Evolutionary conservation across 1,284 basidiomycete genomes (phyloP).

Genomic region (Polyporus tsugae): DNA sequence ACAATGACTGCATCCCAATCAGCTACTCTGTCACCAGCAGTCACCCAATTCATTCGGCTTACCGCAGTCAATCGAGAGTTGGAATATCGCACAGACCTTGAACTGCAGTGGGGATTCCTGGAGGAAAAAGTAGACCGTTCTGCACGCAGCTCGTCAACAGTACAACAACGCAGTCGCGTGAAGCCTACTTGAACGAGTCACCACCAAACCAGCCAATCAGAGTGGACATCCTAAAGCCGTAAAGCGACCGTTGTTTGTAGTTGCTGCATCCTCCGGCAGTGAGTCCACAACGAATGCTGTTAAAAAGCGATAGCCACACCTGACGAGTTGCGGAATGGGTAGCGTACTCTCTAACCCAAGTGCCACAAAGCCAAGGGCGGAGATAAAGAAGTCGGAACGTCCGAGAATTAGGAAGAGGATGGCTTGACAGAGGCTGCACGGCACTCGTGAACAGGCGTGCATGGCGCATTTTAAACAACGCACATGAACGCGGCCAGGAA

Average conservation of each 20-base stretch:
- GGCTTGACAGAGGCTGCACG: constrained; percentile 67
- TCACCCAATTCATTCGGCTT: constrained; percentile 38
- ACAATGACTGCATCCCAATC: constrained; percentile 62
- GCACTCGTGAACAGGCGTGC: constrained; percentile 20
- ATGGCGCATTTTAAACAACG: constrained; percentile 31
- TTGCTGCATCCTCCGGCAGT: constrained; percentile 54
- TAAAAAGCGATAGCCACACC: constrained; percentile 48
- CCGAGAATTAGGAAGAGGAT: constrained; percentile 81
- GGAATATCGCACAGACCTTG: constrained; percentile 82
- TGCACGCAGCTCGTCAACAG: constrained; percentile 39
- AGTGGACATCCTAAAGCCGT: constrained; percentile 86
- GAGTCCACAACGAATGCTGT: constrained; percentile 19
- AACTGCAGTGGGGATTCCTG: constrained; percentile 78
- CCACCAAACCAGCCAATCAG: constrained; percentile 84
- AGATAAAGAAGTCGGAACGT: constrained; percentile 69
- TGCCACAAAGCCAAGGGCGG: constrained; percentile 78
- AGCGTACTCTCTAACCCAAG: constrained; percentile 83
- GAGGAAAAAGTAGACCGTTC: constrained; percentile 82
- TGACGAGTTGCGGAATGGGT: constrained; percentile 83
- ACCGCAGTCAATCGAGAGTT: constrained; percentile 81
- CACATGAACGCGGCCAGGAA: constrained; percentile 85
- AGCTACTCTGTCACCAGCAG: not conserved
- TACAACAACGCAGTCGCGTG: constrained; percentile 19
- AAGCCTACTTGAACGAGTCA: constrained; percentile 79
- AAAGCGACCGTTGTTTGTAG: constrained; percentile 78